Percentiles rank a stretch among this genome's conserved stretches.
Conservation (phyloP, 2,329 filamentous ascomycete genomes). For the Calonectria pseudoturangicola region DNA sequence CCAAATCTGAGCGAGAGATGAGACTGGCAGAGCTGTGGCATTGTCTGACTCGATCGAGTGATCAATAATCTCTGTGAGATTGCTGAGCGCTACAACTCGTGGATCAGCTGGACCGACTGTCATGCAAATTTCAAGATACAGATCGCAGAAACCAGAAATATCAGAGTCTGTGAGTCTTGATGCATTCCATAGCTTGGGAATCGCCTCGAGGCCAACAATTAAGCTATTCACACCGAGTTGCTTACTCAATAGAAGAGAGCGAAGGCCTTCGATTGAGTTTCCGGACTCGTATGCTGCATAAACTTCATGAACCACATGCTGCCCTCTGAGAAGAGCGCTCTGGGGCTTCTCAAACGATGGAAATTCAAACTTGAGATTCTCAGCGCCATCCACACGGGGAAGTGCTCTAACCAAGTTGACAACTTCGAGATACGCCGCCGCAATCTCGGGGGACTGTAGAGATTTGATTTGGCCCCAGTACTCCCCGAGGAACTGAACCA, state of each 20-base stretch:
- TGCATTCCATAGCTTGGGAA: slow-evolving; percentile 58
- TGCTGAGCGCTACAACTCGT: slow-evolving; percentile 67
- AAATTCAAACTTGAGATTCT: slow-evolving; percentile 48
- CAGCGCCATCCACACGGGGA: slow-evolving; percentile 47
- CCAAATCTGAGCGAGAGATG: slow-evolving; percentile 65
- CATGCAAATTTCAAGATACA: slow-evolving; percentile 66
- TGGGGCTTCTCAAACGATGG: slow-evolving; percentile 44
- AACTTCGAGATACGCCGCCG: slow-evolving; percentile 68
- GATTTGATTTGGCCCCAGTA: slow-evolving; percentile 51
- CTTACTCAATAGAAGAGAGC: slow-evolving; percentile 54
- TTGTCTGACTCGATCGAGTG: slow-evolving; percentile 56
- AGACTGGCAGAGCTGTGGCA: slow-evolving; percentile 56
- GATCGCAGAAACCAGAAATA: slow-evolving; percentile 59
- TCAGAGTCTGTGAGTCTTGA: slow-evolving; percentile 50
- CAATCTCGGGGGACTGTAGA: slow-evolving; percentile 63
- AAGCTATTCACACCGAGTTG: slow-evolving; percentile 60
- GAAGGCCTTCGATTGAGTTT: slow-evolving; percentile 51
- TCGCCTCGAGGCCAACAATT: slow-evolving; percentile 59
- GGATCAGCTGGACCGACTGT: slow-evolving; percentile 64
- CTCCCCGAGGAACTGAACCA: slow-evolving; percentile 56
- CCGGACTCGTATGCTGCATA: slow-evolving; percentile 56
- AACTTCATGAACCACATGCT: slow-evolving; percentile 61
- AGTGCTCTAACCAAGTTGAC: slow-evolving; percentile 64
- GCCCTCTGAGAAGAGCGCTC: slow-evolving; percentile 64
- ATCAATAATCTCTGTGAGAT: slow-evolving; percentile 69